A percentile compares a stretch with the other conserved stretches of the same genome.
Conservation (phyloP, 345 rosid species). For the Populus pruinosa region DNA sequence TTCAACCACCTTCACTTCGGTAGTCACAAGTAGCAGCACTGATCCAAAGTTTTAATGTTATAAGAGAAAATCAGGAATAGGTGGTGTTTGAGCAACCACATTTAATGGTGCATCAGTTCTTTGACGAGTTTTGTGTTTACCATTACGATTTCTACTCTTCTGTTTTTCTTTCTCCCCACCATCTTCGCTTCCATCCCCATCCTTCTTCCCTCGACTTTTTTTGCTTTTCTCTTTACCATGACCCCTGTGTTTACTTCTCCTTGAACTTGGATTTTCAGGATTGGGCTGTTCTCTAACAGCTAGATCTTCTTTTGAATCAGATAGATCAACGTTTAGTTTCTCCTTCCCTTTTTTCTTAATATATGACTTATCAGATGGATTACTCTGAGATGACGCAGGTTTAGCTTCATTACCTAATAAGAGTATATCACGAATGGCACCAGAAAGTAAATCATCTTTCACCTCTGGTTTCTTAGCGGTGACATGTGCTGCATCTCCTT, state of each 20-base stretch:
- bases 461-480: constrained; percentile 29
- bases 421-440: constrained; percentile 66
- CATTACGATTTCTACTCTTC: constrained; percentile 47
- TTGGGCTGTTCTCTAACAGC: constrained; percentile 28
- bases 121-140: constrained; percentile 51
- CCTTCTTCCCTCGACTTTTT: constrained; percentile 32
- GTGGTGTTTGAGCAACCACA: constrained; percentile 34
- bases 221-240: constrained; percentile 49
- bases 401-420: constrained; percentile 43
- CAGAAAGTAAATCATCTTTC: constrained; percentile 53
- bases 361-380: constrained; percentile 26
- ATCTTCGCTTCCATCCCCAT: constrained; percentile 38
- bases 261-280: constrained; percentile 42
- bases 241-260: constrained; percentile 46
- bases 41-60: constrained; percentile 22
- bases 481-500: constrained; percentile 43
- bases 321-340: constrained; percentile 34
- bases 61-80: constrained; percentile 75
- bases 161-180: constrained; percentile 36
- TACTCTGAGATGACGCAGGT: constrained; percentile 28
- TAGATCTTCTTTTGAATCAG: constrained; percentile 35
- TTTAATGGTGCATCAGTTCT: constrained; percentile 36
- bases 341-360: constrained; percentile 62
- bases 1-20: neutral
- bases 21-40: neutral